Evolutionary conservation across 495 filamentous ascomycete genomes (phyloP), one percentile per base, ranked within the genome.

Genomic region (Choiromyces venosus): DNA sequence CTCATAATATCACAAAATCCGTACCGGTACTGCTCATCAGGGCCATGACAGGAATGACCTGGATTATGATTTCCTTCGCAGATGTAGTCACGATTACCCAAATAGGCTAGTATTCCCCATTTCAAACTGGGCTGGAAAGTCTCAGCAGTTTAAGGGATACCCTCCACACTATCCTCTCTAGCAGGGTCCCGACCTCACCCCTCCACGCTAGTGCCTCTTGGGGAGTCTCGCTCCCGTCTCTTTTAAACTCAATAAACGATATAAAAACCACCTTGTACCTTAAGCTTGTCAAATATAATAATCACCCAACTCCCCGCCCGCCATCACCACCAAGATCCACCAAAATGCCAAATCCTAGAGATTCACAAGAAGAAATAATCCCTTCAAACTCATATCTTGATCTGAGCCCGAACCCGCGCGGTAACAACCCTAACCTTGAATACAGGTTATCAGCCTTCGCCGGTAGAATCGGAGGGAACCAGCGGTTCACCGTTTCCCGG

Each of bases 391-490:
- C n/a, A 29, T 56, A 29, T 25, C n/a, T 10, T 52, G 46, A 52
- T 3, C 2, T 29, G 9, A 3, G 3, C 46, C 25, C 46, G n/a
- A 29, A 14, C 46, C n/a, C 2, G 0, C 46, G n/a, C 8, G 10
- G n/a, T 29, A 52, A 1, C 21, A 4, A 25, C 46, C 0, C n/a
- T 2, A 4, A 25, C 46, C 0, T 10, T 2, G n/a, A 29, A 0
- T 56, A 29, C 46, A 56, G 46, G 29, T 29, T 56, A 25, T 56
- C 46, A 3, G 46, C 46, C 46, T 87, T 86, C 74, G 84, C 84
- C 1, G 85, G 85, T n/a, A 84, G 86, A 19, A 72, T 86, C 19
- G 85, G 85, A 44, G 85, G 84, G 9, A 86, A 86, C 67, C 84
- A 86, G 72, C 82, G 83, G 66, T 84, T 86, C 71, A 81, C 83